phyloP scores from a whole-genome alignment of 768 basidiomycete species.

The Wakefieldia striispora region DNA sequence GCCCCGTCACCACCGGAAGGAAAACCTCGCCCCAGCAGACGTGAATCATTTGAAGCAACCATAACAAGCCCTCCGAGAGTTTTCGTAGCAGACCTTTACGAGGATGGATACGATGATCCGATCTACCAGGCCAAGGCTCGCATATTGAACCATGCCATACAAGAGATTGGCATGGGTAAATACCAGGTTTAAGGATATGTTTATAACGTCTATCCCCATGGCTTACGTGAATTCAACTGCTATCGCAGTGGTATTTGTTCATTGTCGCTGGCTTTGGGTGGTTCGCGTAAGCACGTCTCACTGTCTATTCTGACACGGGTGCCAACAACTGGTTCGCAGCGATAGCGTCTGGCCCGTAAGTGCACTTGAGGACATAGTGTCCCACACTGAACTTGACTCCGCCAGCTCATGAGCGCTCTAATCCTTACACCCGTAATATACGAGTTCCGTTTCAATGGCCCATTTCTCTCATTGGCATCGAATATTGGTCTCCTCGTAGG shows the following conservation, averaged over 20 bases:
- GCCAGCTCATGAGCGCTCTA: slow-evolving; percentile 40
- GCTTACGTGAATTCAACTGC: not conserved
- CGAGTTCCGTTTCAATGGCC: slow-evolving; percentile 48
- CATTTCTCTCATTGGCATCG: slow-evolving; percentile 48
- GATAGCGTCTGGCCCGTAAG: slow-evolving; percentile 42
- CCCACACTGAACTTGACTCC: not conserved
- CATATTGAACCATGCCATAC: slow-evolving; percentile 45
- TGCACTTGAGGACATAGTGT: not conserved
- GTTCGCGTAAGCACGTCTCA: slow-evolving; percentile 33
- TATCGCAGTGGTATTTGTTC: slow-evolving; percentile 37
- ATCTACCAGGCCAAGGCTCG: slow-evolving; percentile 50
- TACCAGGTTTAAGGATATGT: slow-evolving; percentile 41
- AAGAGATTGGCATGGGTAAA: slow-evolving; percentile 56
- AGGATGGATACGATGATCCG: slow-evolving; percentile 40
- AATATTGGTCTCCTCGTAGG: slow-evolving; percentile 55
- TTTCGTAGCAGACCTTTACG: slow-evolving; percentile 27
- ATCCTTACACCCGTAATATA: slow-evolving; percentile 46
- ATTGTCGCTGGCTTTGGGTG: slow-evolving; percentile 41
- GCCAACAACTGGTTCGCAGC: slow-evolving; percentile 6
- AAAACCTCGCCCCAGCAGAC: no score
- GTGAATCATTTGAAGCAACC: no score
- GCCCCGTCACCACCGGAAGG: no score
- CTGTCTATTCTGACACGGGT: not conserved
- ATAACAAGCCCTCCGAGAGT: not conserved
- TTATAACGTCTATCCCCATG: not conserved